A percentile compares a stretch with the other conserved stretches of the same genome.
Conservation (phyloP, 2,329 filamentous ascomycete species). For the Xylariaceae sp. region DNA sequence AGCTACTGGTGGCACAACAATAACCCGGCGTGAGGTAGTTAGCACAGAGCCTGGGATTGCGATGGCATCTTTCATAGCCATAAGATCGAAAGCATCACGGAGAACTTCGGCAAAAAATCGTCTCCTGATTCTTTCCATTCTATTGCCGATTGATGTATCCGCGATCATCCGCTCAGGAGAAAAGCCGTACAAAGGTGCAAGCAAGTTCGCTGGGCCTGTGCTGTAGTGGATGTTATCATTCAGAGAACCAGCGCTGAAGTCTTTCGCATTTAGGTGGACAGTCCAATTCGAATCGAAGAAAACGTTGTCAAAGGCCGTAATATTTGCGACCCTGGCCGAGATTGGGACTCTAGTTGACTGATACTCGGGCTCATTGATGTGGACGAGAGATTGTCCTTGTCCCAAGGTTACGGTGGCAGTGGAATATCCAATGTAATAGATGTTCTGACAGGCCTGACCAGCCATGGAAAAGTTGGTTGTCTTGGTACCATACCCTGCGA, state of each 20-base stretch:
- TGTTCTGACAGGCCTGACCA: slow-evolving; percentile 15
- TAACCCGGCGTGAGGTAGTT: slow-evolving; percentile 16
- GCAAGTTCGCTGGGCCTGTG: background rate
- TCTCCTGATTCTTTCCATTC: slow-evolving; percentile 13
- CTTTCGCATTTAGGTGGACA: slow-evolving; percentile 6
- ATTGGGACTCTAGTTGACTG: slow-evolving; percentile 9
- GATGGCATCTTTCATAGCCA: background rate
- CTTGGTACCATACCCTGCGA: background rate
- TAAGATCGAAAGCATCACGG: slow-evolving; percentile 17
- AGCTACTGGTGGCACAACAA: slow-evolving; percentile 22
- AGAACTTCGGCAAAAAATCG: slow-evolving; percentile 25
- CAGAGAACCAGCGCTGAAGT: background rate
- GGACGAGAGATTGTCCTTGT: slow-evolving; percentile 5
- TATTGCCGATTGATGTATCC: background rate
- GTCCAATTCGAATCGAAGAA: slow-evolving; percentile 24
- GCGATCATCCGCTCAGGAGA: slow-evolving; percentile 5
- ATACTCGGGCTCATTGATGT: slow-evolving; percentile 21
- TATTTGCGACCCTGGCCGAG: slow-evolving; percentile 1
- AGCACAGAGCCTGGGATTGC: background rate
- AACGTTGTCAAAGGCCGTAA: slow-evolving; percentile 17
- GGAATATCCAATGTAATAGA: slow-evolving; percentile 21
- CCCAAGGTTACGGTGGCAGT: slow-evolving; percentile 5
- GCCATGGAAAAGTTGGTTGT: slow-evolving; percentile 1
- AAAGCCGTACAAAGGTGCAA: slow-evolving; percentile 12
- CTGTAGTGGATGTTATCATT: too few relatives aligned